Conservation (phyloP, 2,329 filamentous ascomycete genomes). For the Rugonectria rugulosa region DNA sequence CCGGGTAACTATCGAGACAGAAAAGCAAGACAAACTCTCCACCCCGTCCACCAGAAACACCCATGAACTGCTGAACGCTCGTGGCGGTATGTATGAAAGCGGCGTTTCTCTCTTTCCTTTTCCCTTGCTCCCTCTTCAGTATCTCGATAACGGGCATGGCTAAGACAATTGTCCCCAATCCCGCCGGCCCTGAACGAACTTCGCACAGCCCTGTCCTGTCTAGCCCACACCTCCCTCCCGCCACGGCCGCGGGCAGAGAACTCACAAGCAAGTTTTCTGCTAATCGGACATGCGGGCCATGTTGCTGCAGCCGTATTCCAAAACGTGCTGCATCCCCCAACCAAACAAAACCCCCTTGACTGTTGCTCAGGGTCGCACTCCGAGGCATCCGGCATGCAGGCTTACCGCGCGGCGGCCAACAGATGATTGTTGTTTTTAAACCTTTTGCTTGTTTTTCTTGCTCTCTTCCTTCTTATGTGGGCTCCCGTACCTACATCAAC, state of each 20-base stretch:
- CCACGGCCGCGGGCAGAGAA: not conserved
- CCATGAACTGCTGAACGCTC: not conserved
- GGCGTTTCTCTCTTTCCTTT: not conserved
- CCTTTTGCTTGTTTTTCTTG: not conserved
- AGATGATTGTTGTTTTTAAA: no score
- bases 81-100: not conserved
- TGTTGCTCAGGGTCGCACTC: not conserved
- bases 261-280: not conserved
- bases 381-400: slow-evolving; percentile 8
- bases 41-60: not conserved
- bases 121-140: not conserved
- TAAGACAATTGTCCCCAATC: not conserved
- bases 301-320: not conserved
- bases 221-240: not conserved
- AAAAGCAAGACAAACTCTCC: not conserved
- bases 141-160: slow-evolving; percentile 1
- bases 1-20: no score
- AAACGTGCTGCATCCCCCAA: not conserved
- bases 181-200: not conserved
- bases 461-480: not conserved
- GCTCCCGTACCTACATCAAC: slow-evolving; percentile 6
- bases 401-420: not conserved
- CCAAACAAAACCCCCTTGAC: no score
- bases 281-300: not conserved
- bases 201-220: not conserved